These are phyloP conservation scores for Trichophyton benhamiae DNA, from an alignment of 2,329 filamentous ascomycete genomes.

Conservation along the genomic window DNA sequence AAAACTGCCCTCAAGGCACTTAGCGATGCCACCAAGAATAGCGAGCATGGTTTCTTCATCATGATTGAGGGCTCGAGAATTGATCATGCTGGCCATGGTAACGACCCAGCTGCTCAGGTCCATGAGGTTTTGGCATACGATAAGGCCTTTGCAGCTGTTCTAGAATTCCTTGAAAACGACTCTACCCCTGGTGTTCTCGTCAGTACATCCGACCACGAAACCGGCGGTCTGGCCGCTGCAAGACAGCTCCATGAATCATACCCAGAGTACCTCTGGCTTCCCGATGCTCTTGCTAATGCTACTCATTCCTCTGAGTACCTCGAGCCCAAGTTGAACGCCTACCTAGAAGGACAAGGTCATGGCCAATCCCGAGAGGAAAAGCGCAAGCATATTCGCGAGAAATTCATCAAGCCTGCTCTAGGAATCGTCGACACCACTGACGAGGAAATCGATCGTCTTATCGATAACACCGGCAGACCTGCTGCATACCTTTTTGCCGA, in stretches of 20 bases:
- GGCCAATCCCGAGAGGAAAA: slow-evolving; percentile 37
- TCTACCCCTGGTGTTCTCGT: slow-evolving; percentile 66
- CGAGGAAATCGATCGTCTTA: slow-evolving; percentile 56
- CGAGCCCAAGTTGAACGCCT: slow-evolving; percentile 47
- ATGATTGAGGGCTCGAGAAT: slow-evolving; percentile 98
- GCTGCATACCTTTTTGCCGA: slow-evolving; percentile 57
- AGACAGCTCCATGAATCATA: slow-evolving; percentile 55
- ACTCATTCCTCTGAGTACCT: slow-evolving; percentile 64
- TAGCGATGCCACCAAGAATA: slow-evolving; percentile 66
- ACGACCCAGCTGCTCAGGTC: slow-evolving; percentile 72
- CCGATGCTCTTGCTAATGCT: slow-evolving; percentile 65
- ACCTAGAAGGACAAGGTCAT: slow-evolving; percentile 38
- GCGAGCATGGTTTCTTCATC: slow-evolving; percentile 87
- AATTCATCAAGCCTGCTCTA: slow-evolving; percentile 57
- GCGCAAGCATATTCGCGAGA: slow-evolving; percentile 51
- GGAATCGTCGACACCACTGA: slow-evolving; percentile 64
- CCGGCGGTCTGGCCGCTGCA: slow-evolving; percentile 73
- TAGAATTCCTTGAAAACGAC: slow-evolving; percentile 70
- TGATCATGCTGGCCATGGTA: slow-evolving; percentile 82
- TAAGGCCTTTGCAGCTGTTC: slow-evolving; percentile 64
- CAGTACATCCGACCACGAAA: slow-evolving; percentile 90
- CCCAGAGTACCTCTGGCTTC: slow-evolving; percentile 68
- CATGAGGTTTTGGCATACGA: slow-evolving; percentile 95
- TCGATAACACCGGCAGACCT: slow-evolving; percentile 43
- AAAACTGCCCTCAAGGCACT: slow-evolving; percentile 69